Evolutionary conservation across 345 rosid genomes (phyloP).

Genomic region (Heritiera fomes): DNA sequence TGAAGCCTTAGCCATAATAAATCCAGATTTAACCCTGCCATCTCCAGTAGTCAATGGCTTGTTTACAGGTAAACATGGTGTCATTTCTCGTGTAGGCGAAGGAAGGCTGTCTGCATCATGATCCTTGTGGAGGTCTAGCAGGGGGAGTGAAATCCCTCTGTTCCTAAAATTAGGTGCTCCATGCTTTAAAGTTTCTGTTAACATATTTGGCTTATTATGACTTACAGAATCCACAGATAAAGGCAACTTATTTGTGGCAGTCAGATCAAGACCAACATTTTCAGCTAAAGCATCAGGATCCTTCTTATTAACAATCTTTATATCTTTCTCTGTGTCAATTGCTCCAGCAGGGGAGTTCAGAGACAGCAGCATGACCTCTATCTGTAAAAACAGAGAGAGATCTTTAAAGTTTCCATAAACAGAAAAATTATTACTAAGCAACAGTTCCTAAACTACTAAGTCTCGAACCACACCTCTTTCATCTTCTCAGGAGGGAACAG

Average conservation of each 20-base stretch:
- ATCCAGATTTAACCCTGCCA: constrained; percentile 36
- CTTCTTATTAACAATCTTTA: constrained; percentile 30
- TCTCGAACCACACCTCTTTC: constrained; percentile 56
- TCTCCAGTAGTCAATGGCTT: constrained; percentile 40
- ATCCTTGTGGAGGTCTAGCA: constrained; percentile 92
- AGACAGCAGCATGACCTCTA: constrained; percentile 48
- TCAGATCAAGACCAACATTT: constrained; percentile 29
- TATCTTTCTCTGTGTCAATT: constrained; percentile 38
- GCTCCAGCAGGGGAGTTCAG: constrained; percentile 33
- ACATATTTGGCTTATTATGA: constrained; percentile 33
- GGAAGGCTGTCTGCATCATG: constrained; percentile 97
- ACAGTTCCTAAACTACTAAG: constrained; percentile 15
- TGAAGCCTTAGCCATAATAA: constrained; percentile 37
- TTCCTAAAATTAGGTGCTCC: constrained; percentile 46
- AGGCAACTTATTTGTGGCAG: constrained; percentile 21
- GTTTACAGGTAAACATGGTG: constrained; percentile 49
- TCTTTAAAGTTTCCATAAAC: constrained; percentile 21
- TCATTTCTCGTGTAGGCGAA: constrained; percentile 81
- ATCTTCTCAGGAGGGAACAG: constrained; percentile 53
- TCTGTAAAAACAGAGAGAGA: constrained; percentile 47
- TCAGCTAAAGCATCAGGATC: constrained; percentile 35
- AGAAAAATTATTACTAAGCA: constrained; percentile 22
- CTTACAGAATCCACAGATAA: constrained; percentile 25
- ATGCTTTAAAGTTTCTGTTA: constrained; percentile 42
- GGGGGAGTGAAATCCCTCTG: constrained; percentile 57